Conservation (phyloP, 2,329 filamentous ascomycete species). For the Colletotrichum sp. region DNA sequence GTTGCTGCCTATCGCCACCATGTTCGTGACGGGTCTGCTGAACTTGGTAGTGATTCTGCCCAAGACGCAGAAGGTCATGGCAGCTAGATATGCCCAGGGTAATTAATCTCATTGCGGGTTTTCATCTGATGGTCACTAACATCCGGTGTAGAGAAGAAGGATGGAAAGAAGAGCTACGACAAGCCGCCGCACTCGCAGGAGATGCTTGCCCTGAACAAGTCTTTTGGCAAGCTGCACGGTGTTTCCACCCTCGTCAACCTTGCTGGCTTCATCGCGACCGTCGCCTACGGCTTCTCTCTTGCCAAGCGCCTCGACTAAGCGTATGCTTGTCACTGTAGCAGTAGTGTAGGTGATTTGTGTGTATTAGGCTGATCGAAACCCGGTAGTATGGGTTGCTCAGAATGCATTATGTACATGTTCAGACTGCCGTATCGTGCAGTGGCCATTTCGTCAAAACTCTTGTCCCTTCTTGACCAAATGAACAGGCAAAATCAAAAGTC, state of each 20-base stretch:
- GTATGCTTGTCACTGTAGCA: neutral
- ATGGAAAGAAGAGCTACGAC: constrained; percentile 88
- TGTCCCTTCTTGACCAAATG: neutral
- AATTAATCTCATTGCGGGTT: constrained; percentile 28
- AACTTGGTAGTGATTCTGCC: constrained; percentile 80
- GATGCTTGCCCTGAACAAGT: constrained; percentile 81
- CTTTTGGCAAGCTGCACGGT: constrained; percentile 81
- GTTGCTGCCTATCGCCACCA: constrained; percentile 70
- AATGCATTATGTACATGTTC: neutral
- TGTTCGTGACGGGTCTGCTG: constrained; percentile 71
- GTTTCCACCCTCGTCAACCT: constrained; percentile 83
- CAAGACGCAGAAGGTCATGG: constrained; percentile 76
- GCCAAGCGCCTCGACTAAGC: constrained; percentile 63
- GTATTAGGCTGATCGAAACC: neutral
- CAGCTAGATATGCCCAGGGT: constrained; percentile 81
- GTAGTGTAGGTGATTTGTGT: neutral
- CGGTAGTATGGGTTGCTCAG: neutral
- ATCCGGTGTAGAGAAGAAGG: constrained; percentile 69
- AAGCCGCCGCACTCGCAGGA: constrained; percentile 79
- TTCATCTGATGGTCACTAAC: neutral
- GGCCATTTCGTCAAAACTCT: neutral
- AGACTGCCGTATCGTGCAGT: neutral
- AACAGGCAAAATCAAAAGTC: neutral
- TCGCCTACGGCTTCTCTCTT: constrained; percentile 81
- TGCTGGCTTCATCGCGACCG: constrained; percentile 68